A percentile compares a stretch with the other conserved stretches of the same genome.
Conservation (phyloP, 768 basidiomycete species). For the Dentipellis fragilis region DNA sequence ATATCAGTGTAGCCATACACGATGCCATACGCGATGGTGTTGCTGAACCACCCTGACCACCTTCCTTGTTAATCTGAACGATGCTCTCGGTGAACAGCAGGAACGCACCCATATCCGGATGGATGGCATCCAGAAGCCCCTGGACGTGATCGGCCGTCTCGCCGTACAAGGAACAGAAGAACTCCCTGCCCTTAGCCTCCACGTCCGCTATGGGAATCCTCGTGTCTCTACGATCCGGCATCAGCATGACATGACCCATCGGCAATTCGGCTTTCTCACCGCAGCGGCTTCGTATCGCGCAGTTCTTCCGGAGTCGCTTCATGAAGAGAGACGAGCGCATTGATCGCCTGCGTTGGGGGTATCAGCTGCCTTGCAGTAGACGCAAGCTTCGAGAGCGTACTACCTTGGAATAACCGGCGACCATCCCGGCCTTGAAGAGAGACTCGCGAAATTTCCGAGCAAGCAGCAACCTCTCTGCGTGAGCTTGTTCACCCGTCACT, state of each 20-base stretch:
- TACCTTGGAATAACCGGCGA: conserved; percentile 51
- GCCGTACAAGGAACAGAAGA: conserved; percentile 45
- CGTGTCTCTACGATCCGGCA: conserved; percentile 25
- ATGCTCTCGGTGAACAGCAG: neutral
- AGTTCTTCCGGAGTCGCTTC: conserved; percentile 43
- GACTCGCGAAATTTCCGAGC: conserved; percentile 52
- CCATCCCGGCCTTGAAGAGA: conserved; percentile 50
- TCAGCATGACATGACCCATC: neutral
- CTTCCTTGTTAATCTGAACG: too few relatives aligned
- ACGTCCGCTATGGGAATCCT: conserved; percentile 33
- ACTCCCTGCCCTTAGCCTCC: conserved; percentile 28
- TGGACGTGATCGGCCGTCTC: conserved; percentile 41
- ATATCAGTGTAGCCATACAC: conserved; percentile 40
- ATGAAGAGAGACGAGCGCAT: conserved; percentile 41
- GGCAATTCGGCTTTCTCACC: conserved; percentile 24
- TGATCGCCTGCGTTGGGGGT: conserved; percentile 37
- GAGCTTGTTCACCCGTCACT: conserved; percentile 9
- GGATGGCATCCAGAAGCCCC: conserved; percentile 35
- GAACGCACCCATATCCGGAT: conserved; percentile 53
- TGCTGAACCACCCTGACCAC: conserved; percentile 41
- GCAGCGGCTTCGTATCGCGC: conserved; percentile 34
- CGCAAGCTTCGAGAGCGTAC: neutral
- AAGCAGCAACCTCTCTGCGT: conserved; percentile 30
- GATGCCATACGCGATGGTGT: conserved; percentile 45
- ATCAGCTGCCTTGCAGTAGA: neutral